Evolutionary conservation across 495 filamentous ascomycete species (phyloP).

Genomic region (Penicillium antarcticum): DNA sequence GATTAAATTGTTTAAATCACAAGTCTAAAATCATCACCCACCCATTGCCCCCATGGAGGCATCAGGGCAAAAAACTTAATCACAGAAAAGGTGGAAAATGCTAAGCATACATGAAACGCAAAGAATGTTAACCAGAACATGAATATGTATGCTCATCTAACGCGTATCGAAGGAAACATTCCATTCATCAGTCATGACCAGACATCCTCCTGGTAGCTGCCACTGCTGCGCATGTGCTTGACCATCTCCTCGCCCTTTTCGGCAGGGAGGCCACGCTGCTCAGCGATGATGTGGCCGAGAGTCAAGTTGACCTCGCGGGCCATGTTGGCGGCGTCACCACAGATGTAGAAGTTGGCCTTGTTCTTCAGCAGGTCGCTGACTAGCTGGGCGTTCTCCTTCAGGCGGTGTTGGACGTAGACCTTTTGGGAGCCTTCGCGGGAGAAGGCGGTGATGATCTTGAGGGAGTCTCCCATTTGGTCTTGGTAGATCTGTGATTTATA

Average conservation of each 20-base stretch:
- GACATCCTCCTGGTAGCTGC: slow-evolving; percentile 97
- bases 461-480: slow-evolving; percentile 76
- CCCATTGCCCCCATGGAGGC: not conserved
- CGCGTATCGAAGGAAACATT: slow-evolving; percentile 20
- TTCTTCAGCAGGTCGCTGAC: slow-evolving; percentile 88
- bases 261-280: slow-evolving; percentile 75
- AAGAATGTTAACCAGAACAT: slow-evolving; percentile 21
- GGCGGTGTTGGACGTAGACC: slow-evolving; percentile 94
- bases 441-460: slow-evolving; percentile 88
- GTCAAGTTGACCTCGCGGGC: slow-evolving; percentile 90
- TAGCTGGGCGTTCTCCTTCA: slow-evolving; percentile 77
- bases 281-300: slow-evolving; percentile 78
- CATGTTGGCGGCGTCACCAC: slow-evolving; percentile 98
- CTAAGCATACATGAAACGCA: slow-evolving; percentile 29
- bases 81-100: slow-evolving; percentile 11
- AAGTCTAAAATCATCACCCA: slow-evolving; percentile 8
- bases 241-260: slow-evolving; percentile 91
- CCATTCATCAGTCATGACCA: slow-evolving; percentile 64
- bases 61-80: not conserved
- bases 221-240: slow-evolving; percentile 87
- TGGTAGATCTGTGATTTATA: slow-evolving; percentile 70
- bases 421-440: slow-evolving; percentile 78
- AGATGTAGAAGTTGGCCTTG: slow-evolving; percentile 95
- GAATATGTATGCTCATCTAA: slow-evolving; percentile 38
- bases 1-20: slow-evolving; percentile 11